Base-by-base conservation (phyloP, 1,139 yeast genomes). In the Suhomyces maxii region DNA sequence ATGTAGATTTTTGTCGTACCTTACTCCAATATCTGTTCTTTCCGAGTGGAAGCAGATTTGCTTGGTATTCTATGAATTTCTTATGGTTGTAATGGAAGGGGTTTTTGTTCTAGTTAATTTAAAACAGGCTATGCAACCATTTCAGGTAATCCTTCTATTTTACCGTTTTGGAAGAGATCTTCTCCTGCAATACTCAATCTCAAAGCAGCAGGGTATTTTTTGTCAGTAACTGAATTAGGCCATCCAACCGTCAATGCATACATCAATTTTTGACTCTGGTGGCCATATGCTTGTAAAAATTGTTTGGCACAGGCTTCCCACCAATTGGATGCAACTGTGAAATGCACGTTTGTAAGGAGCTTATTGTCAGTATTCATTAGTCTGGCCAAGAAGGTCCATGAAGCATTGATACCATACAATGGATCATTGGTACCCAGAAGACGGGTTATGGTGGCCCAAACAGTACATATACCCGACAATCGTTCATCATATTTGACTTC, bases 361-460 rank as follows among this genome's bases (percentile, higher is more conserved):
- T 67, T 65, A 6, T 58, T 34, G 2, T 80, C 76, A 1, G 79
- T 72, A 63, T 93, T 91, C 37, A 86, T 70, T 48, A 82, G 66
- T 40, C 98, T 73, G 0, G 97, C 86, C 30, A 86, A 56, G 61
- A 88, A 79, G 31, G 60, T 69, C 99, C 99, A 93, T 79, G 91
- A 64, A 71, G 89, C 56, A 51, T 58, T 55, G 42, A 57, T 52
- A 2, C 71, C 53, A 57, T 58, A 58, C 48, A 53, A 50, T 40
- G 41, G 45, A 37, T 55, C 55, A 46, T 53, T 46, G 37, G 57
- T 58, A 10, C 58, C 48, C 31, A 28, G 31, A 5, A 74, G 55
- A 40, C 83, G 68, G 0, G 93, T 79, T 59, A 91, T 79, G 0
- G 85, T 90, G 0, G 91, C 76, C 81, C 86, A 93, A 1, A 91